Base-by-base conservation (phyloP, 139 green algal genomes). In the Tetradesmus lagerheimii region DNA sequence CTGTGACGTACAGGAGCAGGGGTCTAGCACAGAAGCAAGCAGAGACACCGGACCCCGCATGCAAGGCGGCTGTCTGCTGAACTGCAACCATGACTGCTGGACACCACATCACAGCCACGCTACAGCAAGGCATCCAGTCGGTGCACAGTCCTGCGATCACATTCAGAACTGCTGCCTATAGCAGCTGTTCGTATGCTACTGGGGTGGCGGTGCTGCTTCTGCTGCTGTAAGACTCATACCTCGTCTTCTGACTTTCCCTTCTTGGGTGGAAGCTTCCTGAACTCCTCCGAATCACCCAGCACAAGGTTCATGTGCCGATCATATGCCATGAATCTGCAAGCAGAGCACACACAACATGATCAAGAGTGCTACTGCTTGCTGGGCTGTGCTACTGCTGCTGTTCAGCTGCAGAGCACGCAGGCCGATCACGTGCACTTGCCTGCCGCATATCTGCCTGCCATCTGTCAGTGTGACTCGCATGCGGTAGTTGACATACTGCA, bases 231-330 rank as follows among this genome's bases (percentile, higher is more conserved):
- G 57, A 23, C 57, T n/a, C 57, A n/a, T 25, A 98, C 96, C 93
- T 98, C 96, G 29, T 97, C 95, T 78, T 97, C 95, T 45, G 93
- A 88, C 47, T 94, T 93, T 1, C 97, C 97, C 92, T 99, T 99
- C 91, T 99, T 99, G 14, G 97, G 96, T 29, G 98, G 97, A 81
- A 99, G 92, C 89, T 96, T 97, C 25, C 98, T 92, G 92, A 97
- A 99, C 93, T 99, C 98, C 89, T 99, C 98, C 1, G 96, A 94
- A 83, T 99, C 98, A 2, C 96, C 98, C 67, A 99, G 92, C 53
- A 99, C 98, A 38, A 99, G 91, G 91, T 99, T 99, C 96, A 99
- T 98, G 91, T 99, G 98, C 35, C 97, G 94, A 88, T 99, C 98
- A 89, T 99, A 99, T 0, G 98, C 98, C 97, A 99, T 99, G 91